phyloP scores from a whole-genome alignment of 164 flowering plant species.

The Aristolochia californica region DNA sequence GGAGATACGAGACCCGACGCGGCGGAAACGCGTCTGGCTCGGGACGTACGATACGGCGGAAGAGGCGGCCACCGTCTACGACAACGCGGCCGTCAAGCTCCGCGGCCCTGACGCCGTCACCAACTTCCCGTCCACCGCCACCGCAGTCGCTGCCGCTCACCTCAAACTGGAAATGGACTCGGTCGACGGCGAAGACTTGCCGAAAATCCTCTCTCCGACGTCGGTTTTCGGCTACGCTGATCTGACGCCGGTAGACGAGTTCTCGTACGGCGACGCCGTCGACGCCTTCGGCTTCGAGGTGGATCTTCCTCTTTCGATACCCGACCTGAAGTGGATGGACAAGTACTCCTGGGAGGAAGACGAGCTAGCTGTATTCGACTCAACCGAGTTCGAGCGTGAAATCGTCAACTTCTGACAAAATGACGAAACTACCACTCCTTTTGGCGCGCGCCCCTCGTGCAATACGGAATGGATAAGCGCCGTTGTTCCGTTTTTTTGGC shows the following conservation, averaged over 20 bases:
- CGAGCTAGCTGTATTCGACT: conserved; percentile 29
- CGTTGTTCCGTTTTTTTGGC: too few relatives aligned
- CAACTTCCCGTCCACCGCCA: conserved; percentile 16
- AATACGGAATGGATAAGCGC: too few relatives aligned
- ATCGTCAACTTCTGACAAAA: conserved; percentile 1
- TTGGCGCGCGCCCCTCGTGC: too few relatives aligned
- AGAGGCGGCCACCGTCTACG: conserved; percentile 60
- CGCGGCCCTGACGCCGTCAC: conserved; percentile 55
- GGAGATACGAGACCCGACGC: conserved; percentile 58
- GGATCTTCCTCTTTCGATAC: conserved; percentile 15
- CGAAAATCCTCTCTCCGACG: conserved; percentile 36
- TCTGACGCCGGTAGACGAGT: conserved; percentile 16
- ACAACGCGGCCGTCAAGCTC: conserved; percentile 44
- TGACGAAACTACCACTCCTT: background rate
- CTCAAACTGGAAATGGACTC: background rate
- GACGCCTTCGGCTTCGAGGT: conserved; percentile 27
- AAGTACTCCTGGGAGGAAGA: conserved; percentile 12
- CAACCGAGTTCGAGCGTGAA: conserved; percentile 23
- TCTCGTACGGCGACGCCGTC: conserved; percentile 15
- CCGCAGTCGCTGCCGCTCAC: background rate
- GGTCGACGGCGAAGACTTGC: background rate
- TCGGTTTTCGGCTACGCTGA: conserved; percentile 40
- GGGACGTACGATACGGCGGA: conserved; percentile 68
- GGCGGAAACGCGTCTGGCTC: conserved; percentile 51
- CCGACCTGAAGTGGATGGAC: conserved; percentile 18